A percentile compares a stretch with the other conserved stretches of the same genome.
Conservation (phyloP, 2,329 filamentous ascomycete genomes). For the Apiospora kogelbergensis region DNA sequence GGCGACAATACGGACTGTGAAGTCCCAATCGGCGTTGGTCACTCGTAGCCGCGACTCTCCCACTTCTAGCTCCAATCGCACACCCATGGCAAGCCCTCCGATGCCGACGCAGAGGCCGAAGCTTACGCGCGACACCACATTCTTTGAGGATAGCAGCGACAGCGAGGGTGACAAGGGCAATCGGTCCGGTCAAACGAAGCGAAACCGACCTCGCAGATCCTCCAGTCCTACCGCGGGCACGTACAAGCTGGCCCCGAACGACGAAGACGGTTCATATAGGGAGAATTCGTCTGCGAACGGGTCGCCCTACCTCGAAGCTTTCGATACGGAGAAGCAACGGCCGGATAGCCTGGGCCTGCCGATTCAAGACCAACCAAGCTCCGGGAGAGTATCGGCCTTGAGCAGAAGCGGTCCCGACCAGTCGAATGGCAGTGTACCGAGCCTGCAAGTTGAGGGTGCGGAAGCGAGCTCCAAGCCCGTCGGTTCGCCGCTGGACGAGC, state of each 20-base stretch:
- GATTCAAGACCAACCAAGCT: constrained; percentile 35
- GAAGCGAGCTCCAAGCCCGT: constrained; percentile 38
- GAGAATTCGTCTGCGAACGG: neutral
- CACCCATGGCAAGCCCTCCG: constrained; percentile 21
- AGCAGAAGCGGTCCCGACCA: constrained; percentile 42
- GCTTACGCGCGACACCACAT: constrained; percentile 40
- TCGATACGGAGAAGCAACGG: constrained; percentile 14
- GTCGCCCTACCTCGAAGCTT: neutral
- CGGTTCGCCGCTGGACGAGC: constrained; percentile 53
- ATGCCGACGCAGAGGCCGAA: constrained; percentile 23
- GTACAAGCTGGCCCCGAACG: neutral
- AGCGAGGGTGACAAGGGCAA: constrained; percentile 34
- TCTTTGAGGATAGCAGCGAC: constrained; percentile 54
- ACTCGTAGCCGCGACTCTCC: constrained; percentile 23
- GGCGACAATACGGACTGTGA: constrained; percentile 68
- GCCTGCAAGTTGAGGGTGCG: constrained; percentile 48
- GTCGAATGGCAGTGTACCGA: constrained; percentile 47
- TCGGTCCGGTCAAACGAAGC: neutral
- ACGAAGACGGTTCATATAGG: neutral
- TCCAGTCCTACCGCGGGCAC: neutral
- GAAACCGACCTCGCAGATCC: neutral
- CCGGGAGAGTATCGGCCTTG: constrained; percentile 38
- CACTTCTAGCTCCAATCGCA: constrained; percentile 17
- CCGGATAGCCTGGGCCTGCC: constrained; percentile 32
- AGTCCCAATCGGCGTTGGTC: constrained; percentile 41